Conservation (phyloP, 179 eudicot species). For the Corrigiola litoralis region DNA sequence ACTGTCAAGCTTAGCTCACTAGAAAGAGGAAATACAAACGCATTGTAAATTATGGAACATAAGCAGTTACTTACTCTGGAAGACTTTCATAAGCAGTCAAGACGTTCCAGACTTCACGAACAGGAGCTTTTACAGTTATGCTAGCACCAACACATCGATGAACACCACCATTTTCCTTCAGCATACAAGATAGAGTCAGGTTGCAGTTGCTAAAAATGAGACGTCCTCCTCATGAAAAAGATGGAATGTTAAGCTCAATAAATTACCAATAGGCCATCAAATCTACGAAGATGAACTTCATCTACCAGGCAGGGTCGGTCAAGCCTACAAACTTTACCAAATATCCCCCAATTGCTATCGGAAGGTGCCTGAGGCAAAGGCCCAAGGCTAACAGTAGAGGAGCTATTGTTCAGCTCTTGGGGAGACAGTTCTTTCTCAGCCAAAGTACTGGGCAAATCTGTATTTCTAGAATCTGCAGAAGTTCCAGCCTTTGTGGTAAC, state of each 20-base stretch:
- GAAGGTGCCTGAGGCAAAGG: conserved; percentile 44
- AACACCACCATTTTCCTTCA: conserved; percentile 98
- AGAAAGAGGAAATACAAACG: neutral
- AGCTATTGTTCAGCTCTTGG: conserved; percentile 37
- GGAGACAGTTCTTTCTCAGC: conserved; percentile 23
- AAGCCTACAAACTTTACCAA: conserved; percentile 68
- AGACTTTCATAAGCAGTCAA: conserved; percentile 93
- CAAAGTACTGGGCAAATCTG: conserved; percentile 21
- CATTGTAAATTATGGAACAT: neutral
- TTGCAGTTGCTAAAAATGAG: neutral
- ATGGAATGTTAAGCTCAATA: conserved; percentile 7
- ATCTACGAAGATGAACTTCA: conserved; percentile 97
- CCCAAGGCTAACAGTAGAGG: conserved; percentile 39
- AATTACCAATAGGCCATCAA: conserved; percentile 92
- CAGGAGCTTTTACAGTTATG: conserved; percentile 94
- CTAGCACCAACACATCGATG: conserved; percentile 93
- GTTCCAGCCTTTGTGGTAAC: conserved; percentile 25
- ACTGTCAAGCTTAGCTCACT: neutral
- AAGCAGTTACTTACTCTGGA: conserved; percentile 67
- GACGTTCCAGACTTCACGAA: conserved; percentile 87
- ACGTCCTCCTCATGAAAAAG: conserved; percentile 8
- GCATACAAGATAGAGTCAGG: conserved; percentile 32
- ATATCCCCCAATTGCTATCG: conserved; percentile 78
- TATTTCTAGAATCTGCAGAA: conserved; percentile 20
- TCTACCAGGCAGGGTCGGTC: conserved; percentile 81